Conservation (phyloP, 129 eudicot genomes). For the Arctium lappa region DNA sequence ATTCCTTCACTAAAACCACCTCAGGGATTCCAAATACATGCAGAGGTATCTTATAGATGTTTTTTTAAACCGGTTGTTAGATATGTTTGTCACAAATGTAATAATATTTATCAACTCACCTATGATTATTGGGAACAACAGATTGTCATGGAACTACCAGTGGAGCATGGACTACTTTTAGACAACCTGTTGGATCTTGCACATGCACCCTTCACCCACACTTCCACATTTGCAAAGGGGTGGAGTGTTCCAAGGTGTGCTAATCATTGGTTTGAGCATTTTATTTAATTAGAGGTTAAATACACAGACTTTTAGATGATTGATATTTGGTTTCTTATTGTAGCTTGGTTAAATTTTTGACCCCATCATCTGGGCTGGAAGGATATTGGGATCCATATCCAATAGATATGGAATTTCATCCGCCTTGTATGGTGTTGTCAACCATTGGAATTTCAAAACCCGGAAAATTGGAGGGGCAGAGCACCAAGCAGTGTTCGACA, state of each 20-base stretch:
- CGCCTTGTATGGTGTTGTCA: conserved; percentile 95
- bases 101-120: background rate
- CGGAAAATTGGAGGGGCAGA: conserved; percentile 87
- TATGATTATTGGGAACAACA: conserved; percentile 20
- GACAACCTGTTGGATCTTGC: conserved; percentile 98
- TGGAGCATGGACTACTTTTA: conserved; percentile 93
- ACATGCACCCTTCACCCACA: conserved; percentile 95
- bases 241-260: conserved; percentile 94
- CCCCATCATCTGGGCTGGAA: conserved; percentile 87
- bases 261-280: background rate
- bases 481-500: conserved; percentile 72
- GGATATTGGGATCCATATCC: conserved; percentile 99
- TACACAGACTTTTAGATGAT: background rate
- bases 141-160: conserved; percentile 97
- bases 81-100: background rate
- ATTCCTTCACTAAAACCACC: conserved; percentile 89
- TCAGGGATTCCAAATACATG: conserved; percentile 83
- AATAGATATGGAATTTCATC: conserved; percentile 93
- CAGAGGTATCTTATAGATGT: conserved; percentile 55
- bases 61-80: background rate
- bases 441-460: conserved; percentile 99
- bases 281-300: background rate
- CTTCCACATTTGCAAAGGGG: conserved; percentile 97
- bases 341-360: conserved; percentile 95
- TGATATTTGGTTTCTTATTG: conserved; percentile 19